Conservation (phyloP, 2,329 filamentous ascomycete species). For the Didymella segeticola region DNA sequence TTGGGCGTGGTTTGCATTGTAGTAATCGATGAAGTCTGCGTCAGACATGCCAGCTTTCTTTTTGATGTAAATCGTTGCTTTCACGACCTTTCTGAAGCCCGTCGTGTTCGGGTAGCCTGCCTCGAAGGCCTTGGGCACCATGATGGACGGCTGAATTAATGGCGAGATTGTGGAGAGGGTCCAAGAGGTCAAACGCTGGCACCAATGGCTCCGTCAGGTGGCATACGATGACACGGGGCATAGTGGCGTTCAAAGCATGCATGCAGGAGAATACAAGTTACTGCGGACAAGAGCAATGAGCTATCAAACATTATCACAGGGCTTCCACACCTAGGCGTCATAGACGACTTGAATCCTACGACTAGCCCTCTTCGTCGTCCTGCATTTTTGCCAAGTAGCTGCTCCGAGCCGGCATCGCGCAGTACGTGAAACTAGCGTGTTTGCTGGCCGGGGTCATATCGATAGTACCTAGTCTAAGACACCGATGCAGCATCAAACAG, state of each 20-base stretch:
- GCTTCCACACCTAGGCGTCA: no score
- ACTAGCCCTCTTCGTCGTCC: no score
- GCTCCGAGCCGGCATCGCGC: no score
- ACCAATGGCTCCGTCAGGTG: not conserved
- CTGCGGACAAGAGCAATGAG: no score
- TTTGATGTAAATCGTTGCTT: conserved; percentile 55
- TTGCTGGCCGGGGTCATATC: conserved; percentile 11
- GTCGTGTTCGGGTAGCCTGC: conserved; percentile 50
- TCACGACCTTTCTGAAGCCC: conserved; percentile 56
- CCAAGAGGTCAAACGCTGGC: not conserved
- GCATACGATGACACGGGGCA: no score
- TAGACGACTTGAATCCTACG: no score
- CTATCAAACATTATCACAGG: no score
- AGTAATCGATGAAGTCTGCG: conserved; percentile 54
- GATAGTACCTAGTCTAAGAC: no score
- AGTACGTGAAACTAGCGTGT: conserved; percentile 14
- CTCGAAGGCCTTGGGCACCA: conserved; percentile 54
- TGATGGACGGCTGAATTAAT: conserved; percentile 32
- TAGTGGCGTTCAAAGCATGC: no score
- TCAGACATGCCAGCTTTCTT: conserved; percentile 56
- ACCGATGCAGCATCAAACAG: conserved; percentile 8
- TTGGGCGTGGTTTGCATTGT: conserved; percentile 55
- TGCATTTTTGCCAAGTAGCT: no score
- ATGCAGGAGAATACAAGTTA: no score
- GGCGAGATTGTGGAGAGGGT: not conserved